Evolutionary conservation across 441 rosid genomes (phyloP).

Genomic region (Cnidoscolus chayamansa): DNA sequence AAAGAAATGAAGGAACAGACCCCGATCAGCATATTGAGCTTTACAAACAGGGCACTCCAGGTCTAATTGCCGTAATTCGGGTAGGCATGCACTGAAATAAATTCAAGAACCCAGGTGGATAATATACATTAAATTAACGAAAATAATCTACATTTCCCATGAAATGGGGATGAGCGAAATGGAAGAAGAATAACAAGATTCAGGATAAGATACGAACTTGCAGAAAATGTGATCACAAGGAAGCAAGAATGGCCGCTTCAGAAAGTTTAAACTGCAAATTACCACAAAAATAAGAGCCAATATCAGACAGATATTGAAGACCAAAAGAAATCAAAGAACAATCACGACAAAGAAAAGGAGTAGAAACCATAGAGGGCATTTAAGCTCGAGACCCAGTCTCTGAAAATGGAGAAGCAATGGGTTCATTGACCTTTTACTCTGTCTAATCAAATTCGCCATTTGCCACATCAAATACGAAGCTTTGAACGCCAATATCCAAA

Average conservation of each 20-base stretch:
- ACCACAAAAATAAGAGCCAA: neutral
- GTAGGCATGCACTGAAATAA: slow-evolving; percentile 52
- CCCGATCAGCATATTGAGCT: slow-evolving; percentile 33
- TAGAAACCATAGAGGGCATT: slow-evolving; percentile 80
- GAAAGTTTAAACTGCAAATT: slow-evolving; percentile 54
- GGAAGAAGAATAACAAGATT: neutral
- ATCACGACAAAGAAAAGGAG: neutral
- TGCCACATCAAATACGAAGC: neutral
- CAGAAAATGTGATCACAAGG: slow-evolving; percentile 85
- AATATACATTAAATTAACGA: neutral
- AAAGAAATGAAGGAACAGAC: slow-evolving; percentile 23
- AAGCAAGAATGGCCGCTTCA: slow-evolving; percentile 57
- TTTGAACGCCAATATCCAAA: neutral
- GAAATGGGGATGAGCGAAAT: neutral
- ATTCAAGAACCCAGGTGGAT: neutral
- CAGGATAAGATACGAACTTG: slow-evolving; percentile 36
- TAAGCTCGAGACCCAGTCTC: slow-evolving; percentile 77
- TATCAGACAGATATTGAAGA: neutral
- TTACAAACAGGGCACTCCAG: slow-evolving; percentile 57
- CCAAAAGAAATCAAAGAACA: neutral
- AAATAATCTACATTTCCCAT: neutral
- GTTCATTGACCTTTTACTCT: slow-evolving; percentile 34
- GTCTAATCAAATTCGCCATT: slow-evolving; percentile 32
- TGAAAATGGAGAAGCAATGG: slow-evolving; percentile 81
- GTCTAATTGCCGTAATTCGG: slow-evolving; percentile 30